phyloP scores from a whole-genome alignment of 192 early-diverging fungal genomes.

The Spizellomyces sp. region DNA sequence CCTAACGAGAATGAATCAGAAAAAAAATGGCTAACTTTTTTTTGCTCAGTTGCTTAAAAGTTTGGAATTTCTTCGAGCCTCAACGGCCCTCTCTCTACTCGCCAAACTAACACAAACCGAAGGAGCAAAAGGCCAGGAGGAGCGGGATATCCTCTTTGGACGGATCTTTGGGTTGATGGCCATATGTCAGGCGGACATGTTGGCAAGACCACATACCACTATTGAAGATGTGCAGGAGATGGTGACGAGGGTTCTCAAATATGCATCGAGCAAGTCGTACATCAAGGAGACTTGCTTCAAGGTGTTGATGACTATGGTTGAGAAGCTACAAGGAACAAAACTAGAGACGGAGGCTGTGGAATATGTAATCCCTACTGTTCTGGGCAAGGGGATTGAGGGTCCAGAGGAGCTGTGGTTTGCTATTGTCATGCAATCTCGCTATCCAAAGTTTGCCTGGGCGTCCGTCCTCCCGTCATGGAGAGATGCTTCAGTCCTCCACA shows the following conservation, averaged over 20 bases:
- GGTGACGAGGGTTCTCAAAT: constrained; percentile 65
- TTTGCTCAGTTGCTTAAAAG: constrained; percentile 10
- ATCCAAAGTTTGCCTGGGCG: constrained; percentile 25
- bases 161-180: constrained; percentile 88
- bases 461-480: constrained; percentile 33
- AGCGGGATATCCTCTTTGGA: constrained; percentile 86
- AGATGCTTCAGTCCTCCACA: constrained; percentile 30
- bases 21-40: not conserved
- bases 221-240: constrained; percentile 73
- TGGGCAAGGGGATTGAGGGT: constrained; percentile 35
- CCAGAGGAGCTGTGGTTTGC: constrained; percentile 59
- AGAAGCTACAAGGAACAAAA: constrained; percentile 14
- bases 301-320: constrained; percentile 60
- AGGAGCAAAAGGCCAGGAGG: constrained; percentile 83
- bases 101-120: constrained; percentile 65
- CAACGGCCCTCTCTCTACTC: constrained; percentile 71
- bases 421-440: constrained; percentile 30
- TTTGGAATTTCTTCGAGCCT: constrained; percentile 42
- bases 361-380: constrained; percentile 16
- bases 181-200: constrained; percentile 76
- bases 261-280: constrained; percentile 76
- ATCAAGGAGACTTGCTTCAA: constrained; percentile 76
- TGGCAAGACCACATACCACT: constrained; percentile 64
- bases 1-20: not conserved
- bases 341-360: constrained; percentile 10